Conservation (phyloP, 1,284 basidiomycete species). For the Hymenochaete sp. region DNA sequence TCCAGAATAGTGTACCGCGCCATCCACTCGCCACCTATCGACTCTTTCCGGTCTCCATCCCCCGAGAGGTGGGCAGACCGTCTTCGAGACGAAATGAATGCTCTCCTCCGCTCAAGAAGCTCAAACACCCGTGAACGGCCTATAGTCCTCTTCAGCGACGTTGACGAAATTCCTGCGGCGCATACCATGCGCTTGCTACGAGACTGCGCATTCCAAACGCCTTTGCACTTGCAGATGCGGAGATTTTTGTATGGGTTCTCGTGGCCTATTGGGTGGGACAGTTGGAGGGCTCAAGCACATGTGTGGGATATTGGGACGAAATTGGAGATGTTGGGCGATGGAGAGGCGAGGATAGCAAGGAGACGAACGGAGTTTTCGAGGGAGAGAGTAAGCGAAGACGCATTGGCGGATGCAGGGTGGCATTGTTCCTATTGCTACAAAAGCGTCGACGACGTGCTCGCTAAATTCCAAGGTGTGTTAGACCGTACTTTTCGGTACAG, state of each 20-base stretch:
- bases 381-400: conserved; percentile 26
- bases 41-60: conserved; percentile 14
- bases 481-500: not conserved
- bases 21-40: conserved; percentile 16
- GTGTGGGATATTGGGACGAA: conserved; percentile 20
- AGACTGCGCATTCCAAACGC: conserved; percentile 26
- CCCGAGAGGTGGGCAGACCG: conserved; percentile 18
- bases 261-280: conserved; percentile 26
- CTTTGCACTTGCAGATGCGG: conserved; percentile 32
- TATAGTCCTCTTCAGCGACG: conserved; percentile 33
- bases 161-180: conserved; percentile 34
- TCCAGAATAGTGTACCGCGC: conserved; percentile 23
- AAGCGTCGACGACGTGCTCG: conserved; percentile 27
- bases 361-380: conserved; percentile 24
- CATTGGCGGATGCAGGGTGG: conserved; percentile 30
- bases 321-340: conserved; percentile 1
- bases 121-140: conserved; percentile 13
- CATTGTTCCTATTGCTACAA: conserved; percentile 29
- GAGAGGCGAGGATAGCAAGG: conserved; percentile 6
- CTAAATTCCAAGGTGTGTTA: conserved; percentile 23
- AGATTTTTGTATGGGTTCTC: conserved; percentile 35
- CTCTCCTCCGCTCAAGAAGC: conserved; percentile 9
- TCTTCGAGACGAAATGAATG: conserved; percentile 12
- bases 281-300: conserved; percentile 29
- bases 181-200: conserved; percentile 30